phyloP scores from a whole-genome alignment of 495 filamentous ascomycete genomes.

The Xylaria scruposa region DNA sequence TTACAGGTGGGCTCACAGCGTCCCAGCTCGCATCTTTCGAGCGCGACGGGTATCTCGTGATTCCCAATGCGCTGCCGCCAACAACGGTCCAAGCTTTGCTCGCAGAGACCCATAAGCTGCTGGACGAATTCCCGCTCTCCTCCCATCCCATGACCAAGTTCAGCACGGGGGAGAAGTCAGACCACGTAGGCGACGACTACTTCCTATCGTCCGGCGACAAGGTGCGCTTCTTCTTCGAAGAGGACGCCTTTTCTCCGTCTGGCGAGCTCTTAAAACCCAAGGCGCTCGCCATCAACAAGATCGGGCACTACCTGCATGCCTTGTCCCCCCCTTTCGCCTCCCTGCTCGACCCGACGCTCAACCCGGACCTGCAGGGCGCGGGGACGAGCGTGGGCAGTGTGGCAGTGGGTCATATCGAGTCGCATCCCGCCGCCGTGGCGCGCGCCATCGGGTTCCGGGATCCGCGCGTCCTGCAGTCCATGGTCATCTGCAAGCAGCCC shows the following conservation, averaged over 20 bases:
- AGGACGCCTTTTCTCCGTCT: conserved; percentile 69
- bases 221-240: conserved; percentile 96
- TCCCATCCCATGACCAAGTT: conserved; percentile 93
- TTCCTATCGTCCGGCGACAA: conserved; percentile 90
- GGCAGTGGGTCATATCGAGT: conserved; percentile 28
- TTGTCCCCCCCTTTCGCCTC: conserved; percentile 73
- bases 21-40: conserved; percentile 75
- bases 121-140: conserved; percentile 74
- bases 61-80: conserved; percentile 76
- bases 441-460: conserved; percentile 72
- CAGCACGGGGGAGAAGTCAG: conserved; percentile 72
- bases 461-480: conserved; percentile 80
- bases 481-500: conserved; percentile 98
- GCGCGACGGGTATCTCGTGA: conserved; percentile 86
- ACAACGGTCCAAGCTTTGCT: conserved; percentile 72
- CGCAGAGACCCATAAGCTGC: conserved; percentile 72
- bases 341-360: conserved; percentile 61
- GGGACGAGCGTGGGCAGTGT: conserved; percentile 26
- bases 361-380: conserved; percentile 36
- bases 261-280: conserved; percentile 76
- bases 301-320: conserved; percentile 87
- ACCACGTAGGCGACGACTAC: conserved; percentile 94
- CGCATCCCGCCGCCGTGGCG: conserved; percentile 67
- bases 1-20: conserved; percentile 65
- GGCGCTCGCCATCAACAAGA: conserved; percentile 88